Percentiles rank a stretch among this genome's conserved stretches.
These are phyloP conservation scores for Phlyctochytrium planicorne DNA, from an alignment of 192 early-diverging fungal genomes.

Conservation along the genomic window DNA sequence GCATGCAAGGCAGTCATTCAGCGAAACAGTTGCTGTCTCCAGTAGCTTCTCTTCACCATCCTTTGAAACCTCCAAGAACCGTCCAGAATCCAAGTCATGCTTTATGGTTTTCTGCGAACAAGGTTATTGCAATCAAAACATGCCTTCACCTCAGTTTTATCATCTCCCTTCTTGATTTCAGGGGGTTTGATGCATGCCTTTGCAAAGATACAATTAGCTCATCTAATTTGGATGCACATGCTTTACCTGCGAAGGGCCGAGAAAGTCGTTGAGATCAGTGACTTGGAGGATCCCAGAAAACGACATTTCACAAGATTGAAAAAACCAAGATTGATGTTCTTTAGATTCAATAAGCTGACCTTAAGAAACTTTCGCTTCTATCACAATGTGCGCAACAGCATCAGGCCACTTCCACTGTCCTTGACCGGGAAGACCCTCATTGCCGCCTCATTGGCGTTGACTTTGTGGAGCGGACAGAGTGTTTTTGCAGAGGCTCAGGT, in stretches of 20 bases:
- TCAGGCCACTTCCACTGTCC: too few relatives aligned
- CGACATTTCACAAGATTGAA: background rate
- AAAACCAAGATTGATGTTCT: too few relatives aligned
- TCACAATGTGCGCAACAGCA: too few relatives aligned
- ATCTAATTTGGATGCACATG: constrained; percentile 1
- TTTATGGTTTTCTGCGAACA: constrained; percentile 63
- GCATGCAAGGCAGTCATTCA: constrained; percentile 98
- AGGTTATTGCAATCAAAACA: background rate
- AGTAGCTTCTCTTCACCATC: constrained; percentile 83
- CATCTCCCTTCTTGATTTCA: constrained; percentile 62
- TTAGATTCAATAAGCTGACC: too few relatives aligned
- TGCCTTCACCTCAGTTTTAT: constrained; percentile 18
- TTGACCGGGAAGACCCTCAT: too few relatives aligned
- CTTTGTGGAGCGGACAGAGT: too few relatives aligned
- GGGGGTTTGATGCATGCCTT: constrained; percentile 94
- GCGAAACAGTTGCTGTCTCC: constrained; percentile 79
- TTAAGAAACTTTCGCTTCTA: too few relatives aligned
- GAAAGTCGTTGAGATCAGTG: constrained; percentile 96
- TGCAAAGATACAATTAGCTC: background rate
- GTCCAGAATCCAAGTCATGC: constrained; percentile 65
- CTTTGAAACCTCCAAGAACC: constrained; percentile 86
- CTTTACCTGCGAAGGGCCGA: constrained; percentile 80
- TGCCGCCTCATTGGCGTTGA: too few relatives aligned
- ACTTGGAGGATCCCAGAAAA: constrained; percentile 87
- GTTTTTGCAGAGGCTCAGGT: too few relatives aligned